phyloP scores from a whole-genome alignment of 1,284 basidiomycete species.

The Puccinia polysora region DNA sequence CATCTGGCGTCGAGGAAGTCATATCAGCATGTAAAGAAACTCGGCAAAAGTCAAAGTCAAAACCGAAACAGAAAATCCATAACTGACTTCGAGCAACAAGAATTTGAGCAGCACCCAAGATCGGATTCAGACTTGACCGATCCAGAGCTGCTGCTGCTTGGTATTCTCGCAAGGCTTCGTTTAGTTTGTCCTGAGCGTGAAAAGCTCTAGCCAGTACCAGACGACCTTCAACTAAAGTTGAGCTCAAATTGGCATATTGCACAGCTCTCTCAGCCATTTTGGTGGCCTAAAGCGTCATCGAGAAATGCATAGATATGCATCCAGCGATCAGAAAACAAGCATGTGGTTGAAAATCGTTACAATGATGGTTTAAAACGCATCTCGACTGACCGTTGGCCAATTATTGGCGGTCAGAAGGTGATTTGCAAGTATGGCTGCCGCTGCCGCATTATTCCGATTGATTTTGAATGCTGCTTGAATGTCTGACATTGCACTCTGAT shows the following conservation, averaged over 20 bases:
- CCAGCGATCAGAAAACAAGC: constrained; percentile 1
- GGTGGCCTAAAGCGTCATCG: constrained; percentile 60
- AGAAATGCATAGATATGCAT: not conserved
- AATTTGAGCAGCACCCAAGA: constrained; percentile 77
- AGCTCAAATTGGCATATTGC: constrained; percentile 80
- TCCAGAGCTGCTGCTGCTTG: constrained; percentile 68
- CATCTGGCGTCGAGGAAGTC: constrained; percentile 57
- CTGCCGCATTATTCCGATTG: constrained; percentile 69
- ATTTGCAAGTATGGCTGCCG: constrained; percentile 71
- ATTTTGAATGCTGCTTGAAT: constrained; percentile 69
- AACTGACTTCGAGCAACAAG: constrained; percentile 41
- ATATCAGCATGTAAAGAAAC: constrained; percentile 49
- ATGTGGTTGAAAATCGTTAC: not conserved
- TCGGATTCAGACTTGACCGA: constrained; percentile 69
- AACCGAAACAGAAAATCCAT: constrained; percentile 30
- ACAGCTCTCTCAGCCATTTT: constrained; percentile 88
- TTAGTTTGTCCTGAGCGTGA: constrained; percentile 63
- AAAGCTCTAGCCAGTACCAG: constrained; percentile 70
- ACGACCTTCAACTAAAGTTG: constrained; percentile 71
- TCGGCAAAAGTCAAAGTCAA: not conserved
- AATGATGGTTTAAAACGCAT: no score
- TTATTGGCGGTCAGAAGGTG: constrained; percentile 65
- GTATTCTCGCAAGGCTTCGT: constrained; percentile 69
- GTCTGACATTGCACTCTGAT: constrained; percentile 57
- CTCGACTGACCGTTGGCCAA: constrained; percentile 46